Conservation (phyloP, 768 basidiomycete genomes). For the Pulveroboletus frians region DNA sequence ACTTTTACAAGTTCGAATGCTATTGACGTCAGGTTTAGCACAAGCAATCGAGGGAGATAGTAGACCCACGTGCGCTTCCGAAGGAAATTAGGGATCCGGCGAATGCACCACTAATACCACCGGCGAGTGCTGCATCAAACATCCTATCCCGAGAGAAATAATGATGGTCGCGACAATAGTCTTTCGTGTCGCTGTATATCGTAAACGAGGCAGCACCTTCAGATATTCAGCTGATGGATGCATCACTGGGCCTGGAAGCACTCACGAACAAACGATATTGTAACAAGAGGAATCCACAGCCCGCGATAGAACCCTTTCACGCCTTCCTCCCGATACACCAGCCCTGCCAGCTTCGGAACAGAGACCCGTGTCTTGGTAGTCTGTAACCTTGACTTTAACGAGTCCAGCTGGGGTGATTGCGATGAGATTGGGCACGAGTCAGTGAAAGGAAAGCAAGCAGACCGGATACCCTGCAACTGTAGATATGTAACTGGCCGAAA, state of each 20-base stretch:
- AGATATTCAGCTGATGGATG: slow-evolving; percentile 5
- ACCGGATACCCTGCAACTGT: slow-evolving; percentile 91
- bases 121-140: slow-evolving; percentile 68
- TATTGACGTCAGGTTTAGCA: slow-evolving; percentile 19
- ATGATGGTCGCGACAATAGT: slow-evolving; percentile 55
- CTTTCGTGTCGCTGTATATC: slow-evolving; percentile 83
- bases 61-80: slow-evolving; percentile 77
- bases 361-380: slow-evolving; percentile 73
- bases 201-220: slow-evolving; percentile 87
- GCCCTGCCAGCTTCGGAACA: slow-evolving; percentile 62
- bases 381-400: slow-evolving; percentile 89
- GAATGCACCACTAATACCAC: slow-evolving; percentile 80
- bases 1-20: slow-evolving; percentile 98
- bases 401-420: slow-evolving; percentile 64
- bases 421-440: not conserved
- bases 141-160: slow-evolving; percentile 55
- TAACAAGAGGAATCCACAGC: slow-evolving; percentile 87
- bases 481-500: slow-evolving; percentile 87
- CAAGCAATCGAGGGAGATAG: slow-evolving; percentile 12
- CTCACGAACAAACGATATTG: slow-evolving; percentile 94
- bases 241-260: slow-evolving; percentile 24
- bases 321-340: slow-evolving; percentile 83
- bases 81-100: slow-evolving; percentile 88
- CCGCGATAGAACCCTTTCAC: slow-evolving; percentile 87
- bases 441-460: slow-evolving; percentile 7